Evolutionary conservation across 192 early-diverging fungal genomes (phyloP), one percentile per base, ranked within the genome.

Genomic region (Coemansia sp.): DNA sequence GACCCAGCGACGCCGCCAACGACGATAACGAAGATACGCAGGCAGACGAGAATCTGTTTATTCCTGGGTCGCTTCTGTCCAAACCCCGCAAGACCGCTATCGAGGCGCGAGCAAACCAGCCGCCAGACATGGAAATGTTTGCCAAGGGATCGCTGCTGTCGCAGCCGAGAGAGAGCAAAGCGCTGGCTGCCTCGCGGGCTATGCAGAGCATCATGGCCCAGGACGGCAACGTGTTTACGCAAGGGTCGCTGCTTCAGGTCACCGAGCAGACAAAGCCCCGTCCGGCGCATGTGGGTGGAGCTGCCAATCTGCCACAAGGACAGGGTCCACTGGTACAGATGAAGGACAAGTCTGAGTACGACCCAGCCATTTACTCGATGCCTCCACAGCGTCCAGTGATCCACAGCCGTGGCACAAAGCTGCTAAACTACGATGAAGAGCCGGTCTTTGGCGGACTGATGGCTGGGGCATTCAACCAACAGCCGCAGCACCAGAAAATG

Each of bases 131-230:
- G 4, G 72, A 80, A 18, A 48, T 80, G 61, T 80, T 71, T 64
- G 68, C 66, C 57, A 80, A 80, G 66, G 77, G 77, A 1, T 80
- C 77, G 55, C 68, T 80, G 54, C 63, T 80, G 45, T 64, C 77
- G 29, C 77, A 80, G 69, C 68, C 77, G 34, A 68, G 77, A 33
- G 77, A 74, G 66, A 80, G 77, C 69, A 80, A 80, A 29, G 77
- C 77, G 28, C 56, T 80, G 48, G 72, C 72, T n/a, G 77, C 77
- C 22, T 80, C 77, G 63, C 68, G 77, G 17, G 77, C 77, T 5
- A 80, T 80, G 69, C 77, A 80, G 68, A 68, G 56, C 59, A 54
- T 75, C 10, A 71, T 80, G 77, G 77, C 72, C 0, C 71, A 80
- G 14, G 48, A 71, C 38, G 77, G 77, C 48, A 73, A 80, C 33